A percentile compares a stretch with the other conserved stretches of the same genome.
These are phyloP conservation scores for Penicillium vulpinum DNA, from an alignment of 2,329 filamentous ascomycete species.

Conservation along the genomic window DNA sequence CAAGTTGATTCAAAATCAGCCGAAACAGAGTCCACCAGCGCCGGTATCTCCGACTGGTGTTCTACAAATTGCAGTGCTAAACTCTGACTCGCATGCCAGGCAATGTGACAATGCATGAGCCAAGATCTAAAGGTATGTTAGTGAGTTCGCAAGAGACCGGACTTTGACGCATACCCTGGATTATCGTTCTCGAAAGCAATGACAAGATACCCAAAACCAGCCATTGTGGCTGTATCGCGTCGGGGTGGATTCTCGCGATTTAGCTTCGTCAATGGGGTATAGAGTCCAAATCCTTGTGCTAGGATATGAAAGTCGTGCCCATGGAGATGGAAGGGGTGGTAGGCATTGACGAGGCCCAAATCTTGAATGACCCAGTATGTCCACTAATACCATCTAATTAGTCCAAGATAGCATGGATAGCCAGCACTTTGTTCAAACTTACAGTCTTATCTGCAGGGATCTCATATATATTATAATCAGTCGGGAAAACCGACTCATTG, in stretches of 20 bases:
- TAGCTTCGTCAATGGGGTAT: background rate
- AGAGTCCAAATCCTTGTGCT: constrained; percentile 45
- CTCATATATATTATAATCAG: background rate
- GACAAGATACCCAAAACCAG: background rate
- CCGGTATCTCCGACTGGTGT: background rate
- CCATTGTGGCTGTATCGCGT: constrained; percentile 14
- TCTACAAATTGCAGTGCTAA: background rate
- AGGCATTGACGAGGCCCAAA: constrained; percentile 13
- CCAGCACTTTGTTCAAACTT: background rate
- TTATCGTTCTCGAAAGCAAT: background rate
- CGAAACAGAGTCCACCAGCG: background rate
- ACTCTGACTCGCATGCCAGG: background rate
- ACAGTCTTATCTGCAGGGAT: background rate
- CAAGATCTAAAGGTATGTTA: background rate
- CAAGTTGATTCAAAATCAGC: background rate
- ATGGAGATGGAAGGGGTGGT: constrained; percentile 50
- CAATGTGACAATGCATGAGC: background rate
- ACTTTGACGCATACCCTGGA: background rate
- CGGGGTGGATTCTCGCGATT: constrained; percentile 14
- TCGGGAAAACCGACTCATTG: constrained; percentile 3
- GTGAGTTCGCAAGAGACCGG: background rate
- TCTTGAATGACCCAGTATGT: constrained; percentile 19
- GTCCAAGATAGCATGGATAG: background rate
- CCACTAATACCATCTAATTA: constrained; percentile 2
- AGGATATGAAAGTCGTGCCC: constrained; percentile 51